Evolutionary conservation across 805 yeast species (phyloP), one percentile per base, ranked within the genome.

Genomic region (Dipodascus albidus): DNA sequence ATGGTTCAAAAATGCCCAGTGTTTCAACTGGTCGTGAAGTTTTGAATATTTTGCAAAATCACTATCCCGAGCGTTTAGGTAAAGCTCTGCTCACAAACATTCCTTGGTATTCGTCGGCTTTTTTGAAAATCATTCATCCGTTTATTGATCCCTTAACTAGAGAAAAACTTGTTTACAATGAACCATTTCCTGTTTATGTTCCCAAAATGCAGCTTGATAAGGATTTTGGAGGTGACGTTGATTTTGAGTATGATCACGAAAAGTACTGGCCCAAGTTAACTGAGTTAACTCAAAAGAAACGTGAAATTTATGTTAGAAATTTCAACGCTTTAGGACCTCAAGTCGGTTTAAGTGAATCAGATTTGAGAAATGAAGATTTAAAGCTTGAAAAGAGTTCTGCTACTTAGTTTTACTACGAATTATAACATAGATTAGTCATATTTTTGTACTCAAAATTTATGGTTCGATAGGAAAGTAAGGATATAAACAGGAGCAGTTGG

Each of bases 31-130:
- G 96, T 35, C 83, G 90, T 65, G 96, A 89, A 70, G 98, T 91
- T 31, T 75, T 93, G 59, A 87, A 85, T 67, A 93, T 93, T 66
- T 74, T 93, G 61, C 99, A 93, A 70, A 89, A 95, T 11, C 99
- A 93, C 69, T 93, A 93, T 67, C 99, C 99, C 2, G 99, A 93
- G 67, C 79, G 99, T 62, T 75, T 93, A 55, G 99, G 99, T 42
- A 85, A 83, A 65, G 97, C 97, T 0, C 74, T 90, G 50, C 74
- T 93, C 52, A 87, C 95, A 50, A 91, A 93, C 68, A 89, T 93
- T 59, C 98, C 98, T 14, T 86, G 93, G 79, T 70, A 90, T 53
- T 98, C 90, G 3, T 86, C 96, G 87, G 83, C 96, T 8, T 93
- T 93, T 63, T 72, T 93, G 60, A 90, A 86, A 71, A 72, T 93